Base-by-base conservation (phyloP, 169 alveolate species). In the Eimeria maxima region DNA sequence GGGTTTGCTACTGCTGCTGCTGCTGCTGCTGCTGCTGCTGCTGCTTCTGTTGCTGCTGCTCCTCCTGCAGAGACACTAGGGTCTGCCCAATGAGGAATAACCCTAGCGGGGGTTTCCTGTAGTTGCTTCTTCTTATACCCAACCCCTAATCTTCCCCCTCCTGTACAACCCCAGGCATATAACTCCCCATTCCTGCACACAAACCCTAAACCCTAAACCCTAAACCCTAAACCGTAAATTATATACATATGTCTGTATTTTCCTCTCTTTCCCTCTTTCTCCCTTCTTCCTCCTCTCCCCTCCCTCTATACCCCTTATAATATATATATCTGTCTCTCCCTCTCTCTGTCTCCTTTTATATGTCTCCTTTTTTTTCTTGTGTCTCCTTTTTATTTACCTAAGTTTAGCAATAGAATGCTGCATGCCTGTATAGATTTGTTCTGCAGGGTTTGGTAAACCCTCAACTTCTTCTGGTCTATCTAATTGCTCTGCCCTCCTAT, bases 31-130 rank as follows among this genome's bases (percentile, higher is more conserved):
- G 67, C 22, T 8, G 67, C 4, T 69, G 80, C 80, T 69, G 80
- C 80, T 24, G 80, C 80, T 24, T 42, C 80, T 24, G 80, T 45
- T 24, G 80, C 80, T 24, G 80, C 80, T 24, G 80, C 55, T 14
- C 69, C 55, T 7, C 63, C 74, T 7, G 80, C 11, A 60, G 80
- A 84, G 93, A 60, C 78, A 53, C 53, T 50, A 1, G 86, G 60
- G 27, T 74, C 91, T 1, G 91, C 83, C 95, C 95, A 91, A 69
- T 91, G 78, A 22, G 95, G 86, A n/a, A 76, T 4, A n/a, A 91
- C 95, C 0, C 69, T 42, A 2, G 91, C 95, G 1, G 95, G 95
- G 14, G 90, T n/a, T 8, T 47, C 65, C 90, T 76, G 91, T 44
- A 73, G 65, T 67, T 27, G 57, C 76, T 67, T 60, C 84, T 60